Percentiles rank a stretch among this genome's conserved stretches.
phyloP scores from a whole-genome alignment of 441 rosid genomes.

The Eruca vesicaria region DNA sequence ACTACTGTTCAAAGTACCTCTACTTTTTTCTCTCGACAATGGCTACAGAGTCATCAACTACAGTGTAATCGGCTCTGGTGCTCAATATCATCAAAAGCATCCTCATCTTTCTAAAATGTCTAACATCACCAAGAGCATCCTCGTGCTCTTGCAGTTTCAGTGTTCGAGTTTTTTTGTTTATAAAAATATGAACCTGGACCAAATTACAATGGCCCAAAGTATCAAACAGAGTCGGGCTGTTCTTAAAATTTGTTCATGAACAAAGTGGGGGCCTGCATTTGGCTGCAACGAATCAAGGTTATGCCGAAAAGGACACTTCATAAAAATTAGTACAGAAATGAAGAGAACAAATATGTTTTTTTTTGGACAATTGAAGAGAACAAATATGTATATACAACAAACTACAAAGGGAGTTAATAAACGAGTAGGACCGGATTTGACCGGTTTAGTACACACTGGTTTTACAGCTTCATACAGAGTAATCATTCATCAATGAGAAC shows the following conservation, averaged over 20 bases:
- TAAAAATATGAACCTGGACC: not conserved
- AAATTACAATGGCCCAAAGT: not conserved
- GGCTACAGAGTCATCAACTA: too few species aligned
- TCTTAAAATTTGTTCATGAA: not conserved
- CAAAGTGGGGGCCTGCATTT: not conserved
- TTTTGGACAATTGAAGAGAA: too few species aligned
- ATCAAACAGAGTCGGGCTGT: not conserved
- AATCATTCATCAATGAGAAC: conserved; percentile 36
- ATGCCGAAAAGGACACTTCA: conserved; percentile 15
- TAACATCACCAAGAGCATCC: too few species aligned
- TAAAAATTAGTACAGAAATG: not conserved
- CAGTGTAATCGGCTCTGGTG: too few species aligned
- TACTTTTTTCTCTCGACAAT: too few species aligned
- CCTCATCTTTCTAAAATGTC: too few species aligned
- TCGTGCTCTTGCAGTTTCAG: not conserved
- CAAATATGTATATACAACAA: not conserved
- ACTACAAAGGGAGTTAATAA: not conserved
- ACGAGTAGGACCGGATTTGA: conserved; percentile 30
- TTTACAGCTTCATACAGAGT: conserved; percentile 18
- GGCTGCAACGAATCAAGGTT: not conserved
- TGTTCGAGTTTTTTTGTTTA: not conserved
- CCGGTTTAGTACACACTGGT: conserved; percentile 33
- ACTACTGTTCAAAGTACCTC: too few species aligned
- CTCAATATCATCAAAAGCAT: too few species aligned
- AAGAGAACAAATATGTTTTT: not conserved